phyloP scores from a whole-genome alignment of 2,329 filamentous ascomycete species.

The Colletotrichum somersetense region DNA sequence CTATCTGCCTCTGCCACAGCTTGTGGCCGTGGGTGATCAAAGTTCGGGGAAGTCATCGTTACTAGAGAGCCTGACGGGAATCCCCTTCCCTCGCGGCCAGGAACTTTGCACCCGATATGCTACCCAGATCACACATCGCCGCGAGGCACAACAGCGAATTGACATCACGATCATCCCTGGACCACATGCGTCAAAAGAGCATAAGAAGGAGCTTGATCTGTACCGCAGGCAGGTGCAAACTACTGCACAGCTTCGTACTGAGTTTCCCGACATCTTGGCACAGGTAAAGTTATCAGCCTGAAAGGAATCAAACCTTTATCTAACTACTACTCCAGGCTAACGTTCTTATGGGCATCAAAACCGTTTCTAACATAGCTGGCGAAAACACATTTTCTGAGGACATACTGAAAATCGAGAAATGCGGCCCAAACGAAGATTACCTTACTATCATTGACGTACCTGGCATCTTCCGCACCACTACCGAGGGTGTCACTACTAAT shows the following conservation, averaged over 20 bases:
- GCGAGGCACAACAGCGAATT: slow-evolving; percentile 10
- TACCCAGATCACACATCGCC: slow-evolving; percentile 44
- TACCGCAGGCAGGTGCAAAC: slow-evolving; percentile 5
- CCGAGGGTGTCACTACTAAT: too few relatives aligned
- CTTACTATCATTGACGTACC: too few relatives aligned
- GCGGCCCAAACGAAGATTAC: too few relatives aligned
- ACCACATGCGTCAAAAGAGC: background rate
- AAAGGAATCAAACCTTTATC: too few relatives aligned
- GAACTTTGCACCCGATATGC: slow-evolving; percentile 50
- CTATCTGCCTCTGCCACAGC: slow-evolving; percentile 46
- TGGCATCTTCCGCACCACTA: too few relatives aligned
- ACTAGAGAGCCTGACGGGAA: slow-evolving; percentile 49
- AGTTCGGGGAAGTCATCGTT: slow-evolving; percentile 52
- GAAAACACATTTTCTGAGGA: too few relatives aligned
- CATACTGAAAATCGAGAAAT: too few relatives aligned
- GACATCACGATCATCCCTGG: slow-evolving; percentile 27
- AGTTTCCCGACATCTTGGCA: background rate
- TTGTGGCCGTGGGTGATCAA: slow-evolving; percentile 51
- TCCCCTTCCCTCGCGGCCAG: slow-evolving; percentile 48
- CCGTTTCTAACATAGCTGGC: too few relatives aligned
- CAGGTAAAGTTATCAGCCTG: background rate
- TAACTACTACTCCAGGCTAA: too few relatives aligned
- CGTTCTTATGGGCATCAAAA: too few relatives aligned
- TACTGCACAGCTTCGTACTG: background rate
- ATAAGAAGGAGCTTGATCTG: background rate